Base-by-base conservation (phyloP, 345 rosid genomes). In the Theobroma cacao region DNA sequence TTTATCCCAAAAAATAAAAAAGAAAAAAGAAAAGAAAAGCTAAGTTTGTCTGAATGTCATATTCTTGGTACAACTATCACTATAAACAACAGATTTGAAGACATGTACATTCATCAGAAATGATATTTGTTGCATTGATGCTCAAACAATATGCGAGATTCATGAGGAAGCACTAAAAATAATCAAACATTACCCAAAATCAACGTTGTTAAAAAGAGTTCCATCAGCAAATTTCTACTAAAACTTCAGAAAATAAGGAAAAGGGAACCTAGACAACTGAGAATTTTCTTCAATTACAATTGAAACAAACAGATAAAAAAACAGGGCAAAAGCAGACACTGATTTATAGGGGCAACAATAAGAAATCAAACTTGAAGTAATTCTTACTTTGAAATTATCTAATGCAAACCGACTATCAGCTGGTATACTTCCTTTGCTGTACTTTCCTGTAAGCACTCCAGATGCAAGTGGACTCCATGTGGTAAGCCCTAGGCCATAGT, bases 381-480 rank as follows among this genome's bases (percentile, higher is more conserved):
- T 31, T 47, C 68, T 72, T 84, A 92, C 98, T 81, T 91, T 94
- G 89, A 94, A 96, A 83, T 92, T 96, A 83, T 96, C 99, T 88
- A 96, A 83, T 12, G 98, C 95, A 80, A 96, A 96, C 55, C 98
- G 90, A 45, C 99, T 96, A 78, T 96, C 98, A 15, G 95, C 74
- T 26, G 99, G 99, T 81, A 96, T 84, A 30, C 71, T 70, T 78
- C 99, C 98, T 85, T 91, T 94, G 89, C 84, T 89, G 86, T 96
- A 94, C 71, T 96, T 96, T 75, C 99, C 99, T 79, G 98, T 91
- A 83, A 96, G 98, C 70, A 96, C 99, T 55, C 99, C 98, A 3
- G 98, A 94, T 45, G 99, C 94, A 60, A 96, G 98, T 55, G 99
- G 99, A 75, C 99, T 96, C 99, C 99, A 96, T 7, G 98, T 96